Evolutionary conservation across 1,139 yeast species (phyloP).

Genomic region (Magnusiomyces paraingens): DNA sequence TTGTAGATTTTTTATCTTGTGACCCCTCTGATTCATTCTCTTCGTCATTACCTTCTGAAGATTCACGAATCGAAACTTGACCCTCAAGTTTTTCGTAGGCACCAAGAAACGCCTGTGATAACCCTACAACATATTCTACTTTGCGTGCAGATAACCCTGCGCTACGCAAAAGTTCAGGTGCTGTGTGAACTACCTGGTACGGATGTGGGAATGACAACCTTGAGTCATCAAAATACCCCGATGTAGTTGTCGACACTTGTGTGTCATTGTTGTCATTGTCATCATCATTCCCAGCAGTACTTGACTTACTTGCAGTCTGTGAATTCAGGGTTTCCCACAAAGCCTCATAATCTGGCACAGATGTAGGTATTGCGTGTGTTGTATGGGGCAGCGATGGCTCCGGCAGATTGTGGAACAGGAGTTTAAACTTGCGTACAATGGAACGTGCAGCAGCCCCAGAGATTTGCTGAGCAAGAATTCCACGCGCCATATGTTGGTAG

Average conservation of each 20-base stretch:
- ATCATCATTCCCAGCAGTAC: neutral
- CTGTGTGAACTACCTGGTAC: slow-evolving; percentile 37
- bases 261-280: neutral
- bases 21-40: slow-evolving; percentile 41
- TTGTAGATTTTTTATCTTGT: too few relatives aligned
- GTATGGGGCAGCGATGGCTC: neutral
- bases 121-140: slow-evolving; percentile 53
- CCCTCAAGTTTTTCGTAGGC: slow-evolving; percentile 26
- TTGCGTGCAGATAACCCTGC: slow-evolving; percentile 73
- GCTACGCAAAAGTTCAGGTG: slow-evolving; percentile 45
- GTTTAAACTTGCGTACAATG: slow-evolving; percentile 47
- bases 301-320: neutral
- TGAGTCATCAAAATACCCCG: slow-evolving; percentile 1
- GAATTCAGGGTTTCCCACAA: neutral
- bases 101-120: slow-evolving; percentile 51
- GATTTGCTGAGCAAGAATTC: slow-evolving; percentile 71
- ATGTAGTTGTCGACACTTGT: neutral
- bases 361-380: neutral
- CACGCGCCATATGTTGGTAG: slow-evolving; percentile 41
- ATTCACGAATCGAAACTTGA: too few relatives aligned
- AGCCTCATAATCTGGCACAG: neutral
- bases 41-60: slow-evolving; percentile 25
- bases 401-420: slow-evolving; percentile 27
- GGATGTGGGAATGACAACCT: slow-evolving; percentile 46
- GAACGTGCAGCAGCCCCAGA: slow-evolving; percentile 78